phyloP scores from a whole-genome alignment of 2,329 filamentous ascomycete genomes.

The Aureobasidium leucospermi region DNA sequence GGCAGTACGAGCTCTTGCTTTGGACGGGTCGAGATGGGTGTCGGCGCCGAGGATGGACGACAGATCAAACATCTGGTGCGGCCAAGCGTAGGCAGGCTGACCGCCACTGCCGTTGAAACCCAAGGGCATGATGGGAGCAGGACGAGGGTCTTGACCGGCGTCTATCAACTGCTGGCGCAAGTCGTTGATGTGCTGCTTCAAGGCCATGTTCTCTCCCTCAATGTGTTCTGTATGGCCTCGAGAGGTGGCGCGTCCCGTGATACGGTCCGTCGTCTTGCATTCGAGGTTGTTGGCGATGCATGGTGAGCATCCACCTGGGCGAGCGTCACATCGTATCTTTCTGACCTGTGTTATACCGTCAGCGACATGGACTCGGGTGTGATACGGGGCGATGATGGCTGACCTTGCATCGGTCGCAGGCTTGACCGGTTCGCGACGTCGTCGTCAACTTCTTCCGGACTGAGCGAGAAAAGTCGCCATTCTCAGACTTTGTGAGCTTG shows the following conservation, averaged over 20 bases:
- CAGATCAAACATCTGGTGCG: constrained; percentile 13
- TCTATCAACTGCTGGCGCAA: constrained; percentile 60
- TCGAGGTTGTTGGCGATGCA: constrained; percentile 69
- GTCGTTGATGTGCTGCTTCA: constrained; percentile 59
- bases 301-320: constrained; percentile 73
- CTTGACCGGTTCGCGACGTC: constrained; percentile 66
- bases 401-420: constrained; percentile 83
- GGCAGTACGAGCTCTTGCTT: constrained; percentile 8
- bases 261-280: constrained; percentile 80
- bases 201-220: constrained; percentile 62
- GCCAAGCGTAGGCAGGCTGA: constrained; percentile 9
- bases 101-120: not conserved
- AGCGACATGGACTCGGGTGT: not conserved
- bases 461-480: constrained; percentile 33
- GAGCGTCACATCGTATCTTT: constrained; percentile 81
- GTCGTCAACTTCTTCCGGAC: constrained; percentile 45
- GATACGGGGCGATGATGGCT: not conserved
- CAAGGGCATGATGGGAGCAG: constrained; percentile 23
- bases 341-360: constrained; percentile 44
- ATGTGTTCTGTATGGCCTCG: constrained; percentile 72
- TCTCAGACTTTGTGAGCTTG: constrained; percentile 23
- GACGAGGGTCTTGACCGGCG: constrained; percentile 54
- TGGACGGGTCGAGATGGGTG: constrained; percentile 7
- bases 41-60: constrained; percentile 14
- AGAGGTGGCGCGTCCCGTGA: constrained; percentile 71